These are phyloP conservation scores for Platanthera zijinensis DNA, from an alignment of 106 monocot genomes.

Conservation along the genomic window DNA sequence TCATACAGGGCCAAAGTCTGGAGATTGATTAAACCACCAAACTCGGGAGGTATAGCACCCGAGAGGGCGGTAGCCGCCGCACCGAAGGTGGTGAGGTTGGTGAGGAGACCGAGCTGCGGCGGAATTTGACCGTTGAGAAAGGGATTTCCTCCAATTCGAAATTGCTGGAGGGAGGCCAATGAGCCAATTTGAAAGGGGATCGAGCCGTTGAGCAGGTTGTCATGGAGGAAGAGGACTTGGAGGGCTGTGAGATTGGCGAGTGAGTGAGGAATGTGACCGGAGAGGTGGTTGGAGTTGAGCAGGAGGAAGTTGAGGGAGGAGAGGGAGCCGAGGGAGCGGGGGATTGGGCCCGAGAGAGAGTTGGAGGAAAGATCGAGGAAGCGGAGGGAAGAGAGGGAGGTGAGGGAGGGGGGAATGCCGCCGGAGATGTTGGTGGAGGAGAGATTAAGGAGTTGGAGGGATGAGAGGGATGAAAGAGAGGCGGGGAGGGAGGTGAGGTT, in stretches of 20 bases:
- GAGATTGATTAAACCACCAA: slow-evolving; percentile 66
- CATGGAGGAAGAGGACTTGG: slow-evolving; percentile 65
- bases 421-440: slow-evolving; percentile 70
- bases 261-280: slow-evolving; percentile 47
- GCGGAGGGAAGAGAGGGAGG: slow-evolving; percentile 39
- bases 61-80: slow-evolving; percentile 77
- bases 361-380: slow-evolving; percentile 70
- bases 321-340: slow-evolving; percentile 27
- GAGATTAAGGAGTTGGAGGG: slow-evolving; percentile 83
- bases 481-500: slow-evolving; percentile 73
- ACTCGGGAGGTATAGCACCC: slow-evolving; percentile 52
- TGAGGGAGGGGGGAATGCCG: slow-evolving; percentile 30
- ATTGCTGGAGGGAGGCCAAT: slow-evolving; percentile 57
- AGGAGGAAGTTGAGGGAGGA: slow-evolving; percentile 46
- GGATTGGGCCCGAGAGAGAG: slow-evolving; percentile 46
- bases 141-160: slow-evolving; percentile 86
- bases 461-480: slow-evolving; percentile 54
- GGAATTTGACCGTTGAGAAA: slow-evolving; percentile 55
- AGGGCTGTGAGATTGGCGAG: slow-evolving; percentile 41
- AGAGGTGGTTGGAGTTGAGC: slow-evolving; percentile 62
- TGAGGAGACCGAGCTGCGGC: slow-evolving; percentile 53
- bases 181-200: slow-evolving; percentile 53
- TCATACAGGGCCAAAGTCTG: slow-evolving; percentile 83
- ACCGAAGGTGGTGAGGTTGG: slow-evolving; percentile 79
- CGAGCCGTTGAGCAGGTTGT: slow-evolving; percentile 59